Percentiles rank a stretch among this genome's conserved stretches.
Conservation (phyloP, 2,329 filamentous ascomycete genomes). For the Canariomyces notabilis region DNA sequence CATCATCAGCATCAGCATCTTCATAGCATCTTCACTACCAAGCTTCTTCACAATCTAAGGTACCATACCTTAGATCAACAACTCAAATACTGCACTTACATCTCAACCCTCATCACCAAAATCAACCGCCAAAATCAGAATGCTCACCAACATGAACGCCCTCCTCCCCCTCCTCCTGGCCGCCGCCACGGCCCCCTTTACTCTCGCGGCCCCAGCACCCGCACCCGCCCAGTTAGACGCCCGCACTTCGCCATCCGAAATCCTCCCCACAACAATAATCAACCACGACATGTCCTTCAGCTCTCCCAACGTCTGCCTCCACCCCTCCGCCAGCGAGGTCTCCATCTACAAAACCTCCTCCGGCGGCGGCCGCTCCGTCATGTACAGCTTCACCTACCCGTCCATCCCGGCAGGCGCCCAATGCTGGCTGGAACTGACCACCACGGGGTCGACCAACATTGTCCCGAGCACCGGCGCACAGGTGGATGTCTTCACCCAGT, state of each 20-base stretch:
- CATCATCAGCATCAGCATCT: neutral
- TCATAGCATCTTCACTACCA: too few species aligned
- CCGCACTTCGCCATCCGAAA: too few species aligned
- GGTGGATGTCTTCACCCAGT: conserved; percentile 12
- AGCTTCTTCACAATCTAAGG: too few species aligned
- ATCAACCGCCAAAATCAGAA: neutral
- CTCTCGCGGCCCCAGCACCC: neutral
- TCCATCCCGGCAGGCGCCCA: neutral
- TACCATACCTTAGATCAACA: neutral
- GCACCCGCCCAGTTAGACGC: neutral
- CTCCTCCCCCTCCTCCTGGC: neutral
- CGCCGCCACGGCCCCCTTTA: neutral
- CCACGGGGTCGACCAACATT: neutral
- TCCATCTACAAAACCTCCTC: too few species aligned
- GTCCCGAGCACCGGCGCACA: conserved; percentile 2
- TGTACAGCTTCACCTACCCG: conserved; percentile 13
- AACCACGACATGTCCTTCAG: conserved; percentile 3
- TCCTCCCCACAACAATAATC: conserved; percentile 9
- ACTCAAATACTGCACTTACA: too few species aligned
- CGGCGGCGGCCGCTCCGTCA: conserved; percentile 8
- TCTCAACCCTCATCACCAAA: neutral
- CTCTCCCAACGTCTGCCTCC: conserved; percentile 11
- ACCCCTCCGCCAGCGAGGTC: neutral
- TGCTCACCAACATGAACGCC: neutral
- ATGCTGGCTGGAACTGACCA: conserved; percentile 16